Base-by-base conservation (phyloP, 73 alveolate species). In the Paramecium primaurelia region DNA sequence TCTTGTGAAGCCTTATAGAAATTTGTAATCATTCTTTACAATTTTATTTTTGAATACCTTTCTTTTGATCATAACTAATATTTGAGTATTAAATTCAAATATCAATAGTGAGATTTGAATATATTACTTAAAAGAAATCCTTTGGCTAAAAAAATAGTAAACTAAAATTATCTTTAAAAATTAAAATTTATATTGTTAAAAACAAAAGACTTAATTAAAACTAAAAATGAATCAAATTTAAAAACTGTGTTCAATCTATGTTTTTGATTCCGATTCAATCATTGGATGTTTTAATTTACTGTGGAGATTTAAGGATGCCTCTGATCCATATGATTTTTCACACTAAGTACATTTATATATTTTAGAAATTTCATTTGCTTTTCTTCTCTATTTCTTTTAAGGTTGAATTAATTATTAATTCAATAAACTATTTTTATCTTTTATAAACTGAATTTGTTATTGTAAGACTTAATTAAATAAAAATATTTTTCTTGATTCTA, bases 251-350 rank as follows among this genome's bases (percentile, higher is more conserved):
- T 64, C 84, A 10, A 64, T 34, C 2, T 25, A 34, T 64, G 84
- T 64, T 73, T 73, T 73, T 8, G 87, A 37, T 73, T 73, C 87
- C 2, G 87, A 73, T 37, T 73, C 87, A 36, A 44, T 30, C 2
- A 16, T 20, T 12, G 91, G 58, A 40, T 87, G 93, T 73, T 87
- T 87, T 1, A 87, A 30, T 44, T 87, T 87, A 18, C 30, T 87
- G 42, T 87, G 93, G 16, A 87, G 93, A 87, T 87, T 87, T 18
- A 87, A 38, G n/a, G 88, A 60, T 18, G 86, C 93, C 8, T 87
- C 93, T 49, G 88, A 64, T 0, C 93, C 93, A 38, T 87, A 87
- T 58, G 89, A 22, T 38, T 87, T 87, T 28, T 68, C 86, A 68
- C 93, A 87, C 12, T 87, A 44, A 34, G 58, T 26, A 38, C 86